Base-by-base conservation (phyloP, 305 asterid species). In the Andrographis paniculata region DNA sequence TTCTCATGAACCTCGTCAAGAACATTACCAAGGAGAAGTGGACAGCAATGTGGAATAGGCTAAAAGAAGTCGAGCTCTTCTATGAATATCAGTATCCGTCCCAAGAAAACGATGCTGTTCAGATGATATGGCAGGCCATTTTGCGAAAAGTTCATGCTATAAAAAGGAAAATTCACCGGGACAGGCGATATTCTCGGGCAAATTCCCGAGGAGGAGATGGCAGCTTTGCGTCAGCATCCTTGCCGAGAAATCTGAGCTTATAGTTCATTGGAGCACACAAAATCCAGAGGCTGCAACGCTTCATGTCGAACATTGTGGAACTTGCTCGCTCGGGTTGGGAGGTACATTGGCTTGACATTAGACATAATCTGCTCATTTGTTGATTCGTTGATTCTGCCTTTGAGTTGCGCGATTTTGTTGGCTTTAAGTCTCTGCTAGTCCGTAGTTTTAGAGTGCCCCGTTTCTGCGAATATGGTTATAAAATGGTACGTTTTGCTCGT, bases 91-190 rank as follows among this genome's bases (percentile, higher is more conserved):
- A 61, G 56, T 87, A 74, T 48, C 96, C 95, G 1, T 80, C 96
- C 0, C 71, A 60, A 49, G 77, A 64, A 50, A 61, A 76, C n/a
- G 96, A 87, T 48, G 96, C 94, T 9, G 93, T 84, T 56, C 93
- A 87, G 54, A 87, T 87, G 96, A 71, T 76, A 63, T 87, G 96
- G 96, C 93, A 78, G 59, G 87, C 88, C 1, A 55, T 77, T 21
- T 74, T 77, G 0, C 55, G 96, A 37, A 87, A 84, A 64, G 94
- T 87, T 53, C 75, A 93, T 9, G 63, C 59, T 39, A 24, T 77
- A 33, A 71, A 57, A 52, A 49, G 70, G 71, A 73, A 72, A 56
- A 52, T 78, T 54, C 73, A 87, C 43, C 59, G 50, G 39, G 50
- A 50, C 2, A 47, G 58, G 52, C 75, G 95, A 18, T 82, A 44